Percentiles rank a stretch among this genome's conserved stretches.
Evolutionary conservation across 73 alveolate species (phyloP).

Genomic region (Paramecium sonneborni): DNA sequence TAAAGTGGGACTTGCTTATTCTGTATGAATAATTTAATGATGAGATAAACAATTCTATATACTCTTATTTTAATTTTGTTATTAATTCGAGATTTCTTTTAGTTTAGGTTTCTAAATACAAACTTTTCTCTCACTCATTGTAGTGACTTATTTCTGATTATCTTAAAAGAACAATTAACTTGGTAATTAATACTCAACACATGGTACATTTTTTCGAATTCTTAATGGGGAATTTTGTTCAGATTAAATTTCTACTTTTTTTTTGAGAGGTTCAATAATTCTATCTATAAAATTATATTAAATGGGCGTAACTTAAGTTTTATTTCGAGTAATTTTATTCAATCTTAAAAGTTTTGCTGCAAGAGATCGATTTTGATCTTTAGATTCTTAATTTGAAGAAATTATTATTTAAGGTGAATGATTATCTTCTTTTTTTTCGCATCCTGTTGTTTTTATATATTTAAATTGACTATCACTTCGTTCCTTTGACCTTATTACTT

Average conservation of each 20-base stretch:
- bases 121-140: neutral
- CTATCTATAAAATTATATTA: neutral
- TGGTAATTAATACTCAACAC: neutral
- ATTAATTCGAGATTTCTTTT: neutral
- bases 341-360: neutral
- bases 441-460: neutral
- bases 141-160: neutral
- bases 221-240: neutral
- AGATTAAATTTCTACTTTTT: neutral
- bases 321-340: neutral
- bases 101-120: neutral
- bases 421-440: neutral
- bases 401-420: neutral
- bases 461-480: neutral
- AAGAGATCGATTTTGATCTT: neutral
- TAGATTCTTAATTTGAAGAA: neutral
- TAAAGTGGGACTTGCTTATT: neutral
- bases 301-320: neutral
- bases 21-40: neutral
- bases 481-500: neutral
- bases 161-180: neutral
- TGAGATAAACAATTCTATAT: neutral
- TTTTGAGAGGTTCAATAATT: neutral
- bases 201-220: neutral
- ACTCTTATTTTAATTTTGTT: neutral